Conservation (phyloP, 1,284 basidiomycete species). For the Papiliotrema nemorosa region DNA sequence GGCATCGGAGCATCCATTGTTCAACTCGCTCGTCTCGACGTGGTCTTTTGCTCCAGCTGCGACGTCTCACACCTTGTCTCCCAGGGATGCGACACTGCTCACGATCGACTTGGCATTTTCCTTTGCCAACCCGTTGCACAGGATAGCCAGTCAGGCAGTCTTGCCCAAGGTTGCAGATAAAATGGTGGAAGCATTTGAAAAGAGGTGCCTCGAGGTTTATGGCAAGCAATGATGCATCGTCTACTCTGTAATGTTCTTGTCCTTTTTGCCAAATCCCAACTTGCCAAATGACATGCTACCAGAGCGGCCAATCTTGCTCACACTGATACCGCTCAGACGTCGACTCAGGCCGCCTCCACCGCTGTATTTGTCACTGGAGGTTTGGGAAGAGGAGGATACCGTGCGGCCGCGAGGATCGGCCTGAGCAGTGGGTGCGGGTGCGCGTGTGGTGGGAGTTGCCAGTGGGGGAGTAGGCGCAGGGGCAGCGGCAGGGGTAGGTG, state of each 20-base stretch:
- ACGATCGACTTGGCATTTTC: slow-evolving; percentile 78
- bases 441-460: not conserved
- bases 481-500: slow-evolving; percentile 1
- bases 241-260: slow-evolving; percentile 20
- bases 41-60: slow-evolving; percentile 71
- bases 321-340: slow-evolving; percentile 31
- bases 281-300: slow-evolving; percentile 37
- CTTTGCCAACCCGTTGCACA: slow-evolving; percentile 83
- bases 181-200: slow-evolving; percentile 91
- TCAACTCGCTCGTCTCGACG: slow-evolving; percentile 75
- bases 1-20: slow-evolving; percentile 69
- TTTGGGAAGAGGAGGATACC: slow-evolving; percentile 12
- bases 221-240: slow-evolving; percentile 44
- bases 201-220: slow-evolving; percentile 69
- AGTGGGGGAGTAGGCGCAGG: slow-evolving; percentile 2
- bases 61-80: slow-evolving; percentile 52
- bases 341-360: slow-evolving; percentile 27
- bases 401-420: slow-evolving; percentile 13
- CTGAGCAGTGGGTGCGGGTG: no score
- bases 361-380: slow-evolving; percentile 9
- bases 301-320: slow-evolving; percentile 32
- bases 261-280: slow-evolving; percentile 45
- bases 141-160: slow-evolving; percentile 72
- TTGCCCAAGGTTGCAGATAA: slow-evolving; percentile 79
- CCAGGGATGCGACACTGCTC: slow-evolving; percentile 58